Evolutionary conservation across 441 rosid genomes (phyloP).

Genomic region (Manihot esculenta): DNA sequence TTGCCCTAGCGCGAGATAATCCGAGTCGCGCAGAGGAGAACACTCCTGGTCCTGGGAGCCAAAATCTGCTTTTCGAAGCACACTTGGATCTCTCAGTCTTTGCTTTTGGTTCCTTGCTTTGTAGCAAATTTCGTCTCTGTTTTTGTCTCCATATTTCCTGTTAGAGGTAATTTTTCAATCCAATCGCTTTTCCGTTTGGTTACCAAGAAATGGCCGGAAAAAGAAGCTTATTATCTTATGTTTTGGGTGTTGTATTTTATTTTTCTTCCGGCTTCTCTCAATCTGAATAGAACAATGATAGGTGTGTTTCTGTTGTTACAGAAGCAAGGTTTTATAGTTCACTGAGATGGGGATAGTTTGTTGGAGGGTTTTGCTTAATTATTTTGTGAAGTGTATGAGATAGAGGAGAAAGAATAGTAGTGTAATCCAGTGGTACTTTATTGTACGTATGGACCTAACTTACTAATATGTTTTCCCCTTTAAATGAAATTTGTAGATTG

Average conservation of each 20-base stretch:
- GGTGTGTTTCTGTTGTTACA: background rate
- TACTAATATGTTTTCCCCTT: background rate
- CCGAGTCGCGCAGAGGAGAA: background rate
- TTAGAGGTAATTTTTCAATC: background rate
- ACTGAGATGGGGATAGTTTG: background rate
- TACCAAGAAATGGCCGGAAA: background rate
- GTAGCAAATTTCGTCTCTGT: background rate
- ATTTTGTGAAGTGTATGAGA: background rate
- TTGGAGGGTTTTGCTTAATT: background rate
- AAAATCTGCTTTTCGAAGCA: background rate
- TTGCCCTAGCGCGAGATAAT: background rate
- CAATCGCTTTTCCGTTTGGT: background rate
- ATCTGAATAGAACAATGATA: background rate
- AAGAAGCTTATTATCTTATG: background rate
- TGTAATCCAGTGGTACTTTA: background rate
- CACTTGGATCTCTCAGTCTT: background rate
- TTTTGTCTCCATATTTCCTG: background rate
- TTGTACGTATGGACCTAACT: background rate
- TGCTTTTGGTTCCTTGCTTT: background rate
- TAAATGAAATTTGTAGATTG: background rate
- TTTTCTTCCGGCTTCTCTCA: background rate
- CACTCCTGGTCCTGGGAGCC: background rate
- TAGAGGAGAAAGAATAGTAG: background rate
- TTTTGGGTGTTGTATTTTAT: background rate
- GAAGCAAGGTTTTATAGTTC: background rate